Evolutionary conservation across 202 grass and related monocot genomes (phyloP).

Genomic region (Digitaria exilis): DNA sequence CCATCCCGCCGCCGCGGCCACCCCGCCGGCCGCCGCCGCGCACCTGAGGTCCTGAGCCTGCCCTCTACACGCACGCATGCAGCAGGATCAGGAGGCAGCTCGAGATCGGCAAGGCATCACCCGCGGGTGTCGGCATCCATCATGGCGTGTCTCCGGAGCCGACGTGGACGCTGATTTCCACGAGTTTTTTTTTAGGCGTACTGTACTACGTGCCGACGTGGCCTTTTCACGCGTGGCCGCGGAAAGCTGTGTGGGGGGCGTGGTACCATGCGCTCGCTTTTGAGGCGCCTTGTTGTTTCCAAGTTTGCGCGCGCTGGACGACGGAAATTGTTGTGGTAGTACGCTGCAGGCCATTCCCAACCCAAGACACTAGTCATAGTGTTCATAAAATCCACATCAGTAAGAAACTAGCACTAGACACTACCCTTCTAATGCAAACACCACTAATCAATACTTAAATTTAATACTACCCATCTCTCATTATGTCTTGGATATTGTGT

Average conservation of each 20-base stretch:
- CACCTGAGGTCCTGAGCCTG: neutral
- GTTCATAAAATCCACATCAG: too few species aligned
- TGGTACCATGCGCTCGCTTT: constrained; percentile 10
- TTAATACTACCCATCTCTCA: too few species aligned
- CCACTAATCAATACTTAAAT: too few species aligned
- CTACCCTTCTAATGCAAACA: too few species aligned
- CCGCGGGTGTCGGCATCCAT: neutral
- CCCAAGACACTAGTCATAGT: too few species aligned
- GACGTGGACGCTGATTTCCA: constrained; percentile 39
- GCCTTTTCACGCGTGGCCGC: constrained; percentile 39
- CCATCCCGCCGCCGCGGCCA: neutral
- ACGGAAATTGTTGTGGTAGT: neutral
- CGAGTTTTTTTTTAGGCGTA: neutral
- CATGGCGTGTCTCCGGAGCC: constrained; percentile 26
- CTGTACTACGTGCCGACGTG: constrained; percentile 34
- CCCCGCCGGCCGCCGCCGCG: neutral
- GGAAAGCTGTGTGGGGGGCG: constrained; percentile 26
- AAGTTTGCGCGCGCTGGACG: constrained; percentile 1
- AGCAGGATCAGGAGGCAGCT: neutral
- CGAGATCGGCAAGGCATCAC: neutral
- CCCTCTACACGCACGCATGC: too few species aligned
- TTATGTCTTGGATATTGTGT: too few species aligned
- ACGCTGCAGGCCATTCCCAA: too few species aligned
- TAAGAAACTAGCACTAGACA: too few species aligned
- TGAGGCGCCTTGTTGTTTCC: constrained; percentile 22